Conservation (phyloP, 139 green algal species). For the Parachlorella kessleri region DNA sequence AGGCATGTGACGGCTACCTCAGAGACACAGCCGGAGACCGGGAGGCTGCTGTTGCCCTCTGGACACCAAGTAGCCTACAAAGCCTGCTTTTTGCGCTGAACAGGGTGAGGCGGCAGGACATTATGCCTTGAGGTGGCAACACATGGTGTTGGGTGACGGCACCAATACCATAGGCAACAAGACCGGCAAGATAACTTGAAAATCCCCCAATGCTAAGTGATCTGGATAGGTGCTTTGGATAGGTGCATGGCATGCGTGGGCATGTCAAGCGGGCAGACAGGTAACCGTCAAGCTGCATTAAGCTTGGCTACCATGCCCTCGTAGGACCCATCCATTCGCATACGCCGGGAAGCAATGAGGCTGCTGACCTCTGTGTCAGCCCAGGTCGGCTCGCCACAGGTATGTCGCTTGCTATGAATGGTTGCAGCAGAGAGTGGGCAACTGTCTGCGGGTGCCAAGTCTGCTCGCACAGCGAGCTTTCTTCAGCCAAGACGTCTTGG, state of each 20-base stretch:
- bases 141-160: too few species aligned
- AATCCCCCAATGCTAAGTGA: too few species aligned
- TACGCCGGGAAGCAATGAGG: constrained; percentile 10
- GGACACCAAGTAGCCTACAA: neutral
- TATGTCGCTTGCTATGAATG: neutral
- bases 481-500: neutral
- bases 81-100: constrained; percentile 3
- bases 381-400: neutral
- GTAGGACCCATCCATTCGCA: constrained; percentile 18
- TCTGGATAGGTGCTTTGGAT: too few species aligned
- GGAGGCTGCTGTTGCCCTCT: neutral
- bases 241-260: neutral
- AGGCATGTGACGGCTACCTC: neutral
- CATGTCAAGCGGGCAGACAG: neutral
- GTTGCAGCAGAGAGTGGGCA: neutral
- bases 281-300: neutral
- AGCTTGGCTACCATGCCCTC: too few species aligned
- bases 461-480: neutral
- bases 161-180: too few species aligned
- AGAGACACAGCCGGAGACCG: neutral
- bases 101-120: neutral
- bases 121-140: too few species aligned
- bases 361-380: constrained; percentile 1
- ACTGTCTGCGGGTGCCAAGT: neutral
- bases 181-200: too few species aligned